Evolutionary conservation across 2,329 filamentous ascomycete species (phyloP), one percentile per base, ranked within the genome.

Genomic region (Helotiales sp.): DNA sequence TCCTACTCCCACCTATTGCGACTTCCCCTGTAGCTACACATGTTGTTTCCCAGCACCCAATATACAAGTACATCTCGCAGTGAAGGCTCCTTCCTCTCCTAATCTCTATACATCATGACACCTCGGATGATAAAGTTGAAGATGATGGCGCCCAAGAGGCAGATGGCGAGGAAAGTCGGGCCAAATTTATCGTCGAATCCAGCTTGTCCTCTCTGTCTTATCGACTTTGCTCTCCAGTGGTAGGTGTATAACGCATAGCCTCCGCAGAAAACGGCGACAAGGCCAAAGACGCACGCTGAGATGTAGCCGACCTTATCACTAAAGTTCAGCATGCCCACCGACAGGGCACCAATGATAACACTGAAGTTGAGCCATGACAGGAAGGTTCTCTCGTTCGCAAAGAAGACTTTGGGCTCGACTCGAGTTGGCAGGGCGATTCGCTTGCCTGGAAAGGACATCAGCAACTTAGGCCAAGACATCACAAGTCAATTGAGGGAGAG

Each of bases 331-430:
- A 99, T 92, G 67, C 95, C 95, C 68, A 99, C 91, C 66, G 95
- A 93, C 51, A 99, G 87, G 63, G 95, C 95, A 71, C 95, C 95
- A 61, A 99, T 89, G 76, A 99, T 93, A 72, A 99, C 93, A 74
- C 93, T 96, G 82, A 98, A 98, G 84, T 99, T 99, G 72, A 99
- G 90, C 95, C 95, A 99, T 76, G 92, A 96, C 71, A 99, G 87
- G 75, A 99, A 99, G 63, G 95, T 99, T 63, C 95, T 91, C 79
- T 99, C 95, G 82, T 99, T 99, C 78, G 95, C 95, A 82, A 99
- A 99, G 86, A 98, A 99, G 81, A 99, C 95, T 79, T 99, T 99
- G 70, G 95, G 95, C 77, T 99, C 95, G 76, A 99, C 93, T 67
- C 95, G 92, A 60, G 93, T 97, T 57, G 95, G 95, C 64, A 99